These are phyloP conservation scores for Bipolaris bicolor DNA, from an alignment of 2,329 filamentous ascomycete species.

Conservation along the genomic window DNA sequence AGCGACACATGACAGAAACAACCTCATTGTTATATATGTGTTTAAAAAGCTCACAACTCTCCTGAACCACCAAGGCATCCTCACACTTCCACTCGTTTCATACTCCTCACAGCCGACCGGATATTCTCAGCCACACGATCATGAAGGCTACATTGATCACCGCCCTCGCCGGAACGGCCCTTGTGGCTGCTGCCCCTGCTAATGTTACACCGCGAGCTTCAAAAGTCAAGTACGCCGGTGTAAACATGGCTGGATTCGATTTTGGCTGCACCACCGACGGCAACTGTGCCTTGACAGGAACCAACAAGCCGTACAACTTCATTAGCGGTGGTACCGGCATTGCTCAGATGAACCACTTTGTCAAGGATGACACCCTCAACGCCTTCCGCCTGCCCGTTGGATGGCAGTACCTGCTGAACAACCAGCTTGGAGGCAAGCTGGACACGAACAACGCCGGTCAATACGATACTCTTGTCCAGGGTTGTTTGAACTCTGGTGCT, in stretches of 20 bases:
- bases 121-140: neutral
- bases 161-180: neutral
- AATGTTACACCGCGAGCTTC: neutral
- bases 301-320: conserved; percentile 29
- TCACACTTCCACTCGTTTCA: neutral
- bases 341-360: conserved; percentile 64
- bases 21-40: neutral
- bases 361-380: conserved; percentile 60
- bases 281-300: conserved; percentile 21
- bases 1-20: neutral
- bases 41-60: neutral
- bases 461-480: conserved; percentile 64
- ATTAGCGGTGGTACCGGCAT: conserved; percentile 46
- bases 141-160: neutral
- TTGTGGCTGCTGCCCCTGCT: neutral
- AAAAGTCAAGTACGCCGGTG: conserved; percentile 36
- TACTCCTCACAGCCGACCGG: neutral
- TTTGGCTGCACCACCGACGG: conserved; percentile 50
- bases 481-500: conserved; percentile 63
- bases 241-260: conserved; percentile 58
- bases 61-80: neutral
- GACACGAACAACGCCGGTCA: conserved; percentile 54
- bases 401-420: conserved; percentile 67
- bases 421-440: conserved; percentile 58
- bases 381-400: conserved; percentile 63